Percentiles rank a stretch among this genome's conserved stretches.
Conservation (phyloP, 192 early-diverging fungal genomes). For the Podila horticola region DNA sequence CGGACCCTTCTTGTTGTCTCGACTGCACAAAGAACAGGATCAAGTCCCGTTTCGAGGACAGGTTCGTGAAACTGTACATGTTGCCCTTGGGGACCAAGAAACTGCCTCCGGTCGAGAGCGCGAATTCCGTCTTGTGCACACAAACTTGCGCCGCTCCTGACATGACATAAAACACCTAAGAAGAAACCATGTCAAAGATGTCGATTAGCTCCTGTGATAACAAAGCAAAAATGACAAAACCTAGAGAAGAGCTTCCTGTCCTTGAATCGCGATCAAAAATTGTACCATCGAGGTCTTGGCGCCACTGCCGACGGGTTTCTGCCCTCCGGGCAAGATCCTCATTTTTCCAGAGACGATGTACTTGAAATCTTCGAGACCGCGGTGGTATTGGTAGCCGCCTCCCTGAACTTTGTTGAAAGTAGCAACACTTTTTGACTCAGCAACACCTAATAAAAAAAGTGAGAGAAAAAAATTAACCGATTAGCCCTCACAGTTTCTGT, state of each 20-base stretch:
- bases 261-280: not conserved
- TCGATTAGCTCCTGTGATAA: not conserved
- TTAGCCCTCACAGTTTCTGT: not conserved
- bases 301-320: conserved; percentile 20
- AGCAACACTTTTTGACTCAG: not conserved
- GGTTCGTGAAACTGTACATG: conserved; percentile 26
- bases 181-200: not conserved
- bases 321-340: conserved; percentile 9
- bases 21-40: conserved; percentile 36
- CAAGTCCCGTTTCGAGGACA: conserved; percentile 13
- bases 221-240: not conserved
- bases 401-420: conserved; percentile 10
- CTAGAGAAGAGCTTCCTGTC: not conserved
- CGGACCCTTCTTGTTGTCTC: not conserved
- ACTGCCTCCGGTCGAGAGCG: conserved; percentile 6
- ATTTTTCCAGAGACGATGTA: conserved; percentile 24
- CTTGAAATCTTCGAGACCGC: conserved; percentile 26
- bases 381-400: conserved; percentile 28
- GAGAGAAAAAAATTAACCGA: not conserved
- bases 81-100: conserved; percentile 31
- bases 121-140: conserved; percentile 16
- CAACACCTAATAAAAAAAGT: conserved; percentile 15
- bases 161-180: conserved; percentile 23
- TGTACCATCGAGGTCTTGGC: conserved; percentile 14
- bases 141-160: conserved; percentile 13